Evolutionary conservation across 1,284 basidiomycete genomes (phyloP).

Genomic region (Papiliotrema terrestris): DNA sequence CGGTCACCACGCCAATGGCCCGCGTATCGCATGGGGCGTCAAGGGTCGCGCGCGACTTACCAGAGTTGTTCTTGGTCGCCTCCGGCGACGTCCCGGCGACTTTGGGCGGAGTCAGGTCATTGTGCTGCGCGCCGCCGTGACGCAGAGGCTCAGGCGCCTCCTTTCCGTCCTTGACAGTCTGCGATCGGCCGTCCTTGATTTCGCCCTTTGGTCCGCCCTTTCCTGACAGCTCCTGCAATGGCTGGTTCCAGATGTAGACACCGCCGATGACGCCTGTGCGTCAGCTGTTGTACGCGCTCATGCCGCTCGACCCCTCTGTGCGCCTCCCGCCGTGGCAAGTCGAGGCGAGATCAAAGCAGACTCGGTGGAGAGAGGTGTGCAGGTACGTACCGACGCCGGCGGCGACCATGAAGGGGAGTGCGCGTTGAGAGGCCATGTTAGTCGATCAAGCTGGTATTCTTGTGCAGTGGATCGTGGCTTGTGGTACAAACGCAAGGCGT

Average conservation of each 20-base stretch:
- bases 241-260: constrained; percentile 3
- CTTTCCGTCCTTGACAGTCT: constrained; percentile 20
- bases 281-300: background rate
- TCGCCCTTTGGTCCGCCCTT: constrained; percentile 14
- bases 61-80: constrained; percentile 18
- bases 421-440: background rate
- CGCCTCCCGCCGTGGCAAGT: background rate
- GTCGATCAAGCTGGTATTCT: too few species aligned
- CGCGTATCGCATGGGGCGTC: too few species aligned
- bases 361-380: background rate
- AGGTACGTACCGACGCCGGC: constrained; percentile 1
- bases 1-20: too few species aligned
- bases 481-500: too few species aligned
- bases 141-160: constrained; percentile 6
- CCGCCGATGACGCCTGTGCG: background rate
- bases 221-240: constrained; percentile 27
- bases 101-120: constrained; percentile 13
- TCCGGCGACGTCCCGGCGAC: constrained; percentile 30
- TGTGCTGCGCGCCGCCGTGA: constrained; percentile 30
- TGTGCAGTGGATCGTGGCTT: too few species aligned
- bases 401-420: constrained; percentile 1
- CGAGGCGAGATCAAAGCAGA: background rate
- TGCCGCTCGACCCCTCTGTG: too few species aligned
- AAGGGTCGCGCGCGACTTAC: constrained; percentile 14
- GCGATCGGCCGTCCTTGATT: constrained; percentile 21